phyloP scores from a whole-genome alignment of 2,329 filamentous ascomycete genomes.

The Bipolaris zeicola region DNA sequence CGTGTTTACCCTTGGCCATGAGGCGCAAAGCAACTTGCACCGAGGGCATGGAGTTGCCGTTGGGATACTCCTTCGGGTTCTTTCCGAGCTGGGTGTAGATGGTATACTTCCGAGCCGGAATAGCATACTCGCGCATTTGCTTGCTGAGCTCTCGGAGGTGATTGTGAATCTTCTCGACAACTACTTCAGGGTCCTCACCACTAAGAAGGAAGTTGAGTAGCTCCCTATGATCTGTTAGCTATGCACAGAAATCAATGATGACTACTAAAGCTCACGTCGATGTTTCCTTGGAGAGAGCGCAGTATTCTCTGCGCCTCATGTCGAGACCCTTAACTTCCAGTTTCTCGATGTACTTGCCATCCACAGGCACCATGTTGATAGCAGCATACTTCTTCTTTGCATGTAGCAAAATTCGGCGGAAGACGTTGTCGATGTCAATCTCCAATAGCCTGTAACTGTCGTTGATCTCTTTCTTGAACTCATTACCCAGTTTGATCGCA shows the following conservation, averaged over 20 bases:
- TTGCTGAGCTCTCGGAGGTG: conserved; percentile 82
- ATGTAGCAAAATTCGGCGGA: conserved; percentile 88
- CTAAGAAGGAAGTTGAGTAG: conserved; percentile 94
- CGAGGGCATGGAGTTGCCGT: conserved; percentile 92
- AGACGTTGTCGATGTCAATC: conserved; percentile 98
- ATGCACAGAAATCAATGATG: not conserved
- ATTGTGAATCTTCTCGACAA: conserved; percentile 89
- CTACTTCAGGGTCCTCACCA: conserved; percentile 86
- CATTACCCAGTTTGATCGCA: conserved; percentile 86
- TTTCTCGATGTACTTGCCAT: conserved; percentile 90
- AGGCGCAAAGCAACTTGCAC: conserved; percentile 94
- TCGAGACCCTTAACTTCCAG: conserved; percentile 98
- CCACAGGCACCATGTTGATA: conserved; percentile 86
- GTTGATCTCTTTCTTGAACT: conserved; percentile 95
- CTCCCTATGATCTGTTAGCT: conserved; percentile 54
- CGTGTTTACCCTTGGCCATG: conserved; percentile 80
- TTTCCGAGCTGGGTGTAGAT: conserved; percentile 99
- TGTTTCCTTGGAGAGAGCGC: conserved; percentile 91
- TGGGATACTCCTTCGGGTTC: conserved; percentile 89
- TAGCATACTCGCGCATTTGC: conserved; percentile 80
- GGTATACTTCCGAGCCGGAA: conserved; percentile 86
- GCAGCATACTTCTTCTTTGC: conserved; percentile 99
- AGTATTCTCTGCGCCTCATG: conserved; percentile 98
- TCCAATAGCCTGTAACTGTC: conserved; percentile 90
- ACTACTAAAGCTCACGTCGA: conserved; percentile 61